Base-by-base conservation (phyloP, 2,329 filamentous ascomycete species). In the Xylariaceae sp. region DNA sequence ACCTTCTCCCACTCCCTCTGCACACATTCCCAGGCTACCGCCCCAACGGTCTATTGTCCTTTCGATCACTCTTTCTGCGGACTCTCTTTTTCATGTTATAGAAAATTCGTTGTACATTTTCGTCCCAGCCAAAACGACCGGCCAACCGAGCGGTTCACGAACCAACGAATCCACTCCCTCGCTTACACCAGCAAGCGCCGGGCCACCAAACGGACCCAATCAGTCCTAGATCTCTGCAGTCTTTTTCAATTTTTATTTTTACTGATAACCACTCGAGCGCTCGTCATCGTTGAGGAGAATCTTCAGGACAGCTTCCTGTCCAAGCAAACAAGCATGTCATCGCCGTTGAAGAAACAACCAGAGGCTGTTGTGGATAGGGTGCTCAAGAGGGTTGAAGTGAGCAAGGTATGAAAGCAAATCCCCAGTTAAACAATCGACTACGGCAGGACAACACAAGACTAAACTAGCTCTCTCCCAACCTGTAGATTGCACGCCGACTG, bases 401-500 rank as follows among this genome's bases (percentile, higher is more conserved):
- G 86, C 79, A 89, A 89, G 81, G 87, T 90, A 77, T 68, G 79
- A 72, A 53, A 57, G 37, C 33, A 55, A 42, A 36, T n/a, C n/a
- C n/a, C n/a, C n/a, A n/a, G n/a, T n/a, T n/a, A n/a, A n/a, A n/a
- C n/a, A n/a, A n/a, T 49, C 16, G 27, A 43, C 24, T 18, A 21
- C 21, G 15, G 36, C 16, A 32, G 51, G 50, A 50, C 26, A 57
- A 27, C 10, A 39, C 32, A 23, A 18, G 21, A 57, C 61, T 64
- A 59, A 63, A 49, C n/a, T 42, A 33, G 21, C 32, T 49, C 61
- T 49, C 45, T 51, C 46, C 59, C 64, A 16, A 43, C 41, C 52
- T 66, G 50, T 70, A 97, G 94, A 96, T 99, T 78, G 94, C 92
- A 65, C 83, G 93, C 71, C 89, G 89, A 68, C 81, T 99, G 50